Evolutionary conservation across 2,329 filamentous ascomycete genomes (phyloP).

Genomic region (Phialemonium atrogriseum): DNA sequence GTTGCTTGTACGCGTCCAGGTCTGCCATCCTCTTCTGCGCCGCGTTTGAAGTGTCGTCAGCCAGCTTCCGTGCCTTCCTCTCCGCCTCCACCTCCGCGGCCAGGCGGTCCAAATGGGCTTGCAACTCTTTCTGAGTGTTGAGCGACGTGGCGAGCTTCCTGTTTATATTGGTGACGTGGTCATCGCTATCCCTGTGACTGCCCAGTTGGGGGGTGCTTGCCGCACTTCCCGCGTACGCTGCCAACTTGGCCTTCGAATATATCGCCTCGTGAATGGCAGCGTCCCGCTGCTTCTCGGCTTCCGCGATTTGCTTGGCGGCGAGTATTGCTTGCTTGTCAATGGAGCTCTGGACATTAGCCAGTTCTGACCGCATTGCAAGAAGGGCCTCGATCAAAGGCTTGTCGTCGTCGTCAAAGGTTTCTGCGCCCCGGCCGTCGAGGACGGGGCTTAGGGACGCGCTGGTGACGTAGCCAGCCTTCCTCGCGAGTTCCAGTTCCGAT

Average conservation of each 20-base stretch:
- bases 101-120: constrained; percentile 62
- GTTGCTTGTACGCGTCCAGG: constrained; percentile 75
- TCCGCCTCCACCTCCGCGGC: constrained; percentile 71
- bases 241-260: constrained; percentile 88
- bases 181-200: constrained; percentile 50
- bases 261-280: constrained; percentile 90
- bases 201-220: constrained; percentile 52
- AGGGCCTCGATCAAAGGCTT: constrained; percentile 87
- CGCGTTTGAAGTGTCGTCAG: constrained; percentile 79
- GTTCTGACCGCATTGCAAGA: constrained; percentile 80
- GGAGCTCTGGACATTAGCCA: constrained; percentile 80
- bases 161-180: constrained; percentile 66
- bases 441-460: constrained; percentile 61
- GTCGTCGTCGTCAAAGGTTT: constrained; percentile 86
- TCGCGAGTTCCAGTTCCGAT: constrained; percentile 84
- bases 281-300: constrained; percentile 91
- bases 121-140: constrained; percentile 71
- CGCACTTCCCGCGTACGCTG: constrained; percentile 63
- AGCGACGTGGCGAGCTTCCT: constrained; percentile 77
- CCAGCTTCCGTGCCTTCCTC: constrained; percentile 68
- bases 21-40: constrained; percentile 78
- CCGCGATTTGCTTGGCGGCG: constrained; percentile 82
- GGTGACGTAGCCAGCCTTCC: constrained; percentile 78
- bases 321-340: constrained; percentile 82
- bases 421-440: constrained; percentile 66